phyloP scores from a whole-genome alignment of 2,329 filamentous ascomycete species.

The Teratosphaeria viscida region DNA sequence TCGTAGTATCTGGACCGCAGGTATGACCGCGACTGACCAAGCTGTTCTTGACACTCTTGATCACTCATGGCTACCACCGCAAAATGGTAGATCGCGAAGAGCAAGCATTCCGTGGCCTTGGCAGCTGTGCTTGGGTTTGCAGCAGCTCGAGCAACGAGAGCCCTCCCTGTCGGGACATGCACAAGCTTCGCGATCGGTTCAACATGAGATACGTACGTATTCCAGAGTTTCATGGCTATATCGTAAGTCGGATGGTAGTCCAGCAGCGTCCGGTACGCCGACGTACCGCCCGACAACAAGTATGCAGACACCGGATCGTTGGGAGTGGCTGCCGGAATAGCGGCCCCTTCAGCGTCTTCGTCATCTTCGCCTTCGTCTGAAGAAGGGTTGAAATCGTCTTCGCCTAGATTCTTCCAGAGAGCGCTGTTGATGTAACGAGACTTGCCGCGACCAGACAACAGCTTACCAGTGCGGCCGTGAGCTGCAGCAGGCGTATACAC shows the following conservation, averaged over 20 bases:
- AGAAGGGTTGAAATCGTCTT: conserved; percentile 19
- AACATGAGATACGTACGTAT: conserved; percentile 58
- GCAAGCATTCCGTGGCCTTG: conserved; percentile 46
- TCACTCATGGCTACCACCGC: conserved; percentile 41
- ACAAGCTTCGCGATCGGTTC: conserved; percentile 62
- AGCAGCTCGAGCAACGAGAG: conserved; percentile 41
- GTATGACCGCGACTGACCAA: conserved; percentile 46
- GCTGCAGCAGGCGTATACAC: not conserved
- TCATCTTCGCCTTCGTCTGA: conserved; percentile 16
- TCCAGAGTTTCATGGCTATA: conserved; percentile 42
- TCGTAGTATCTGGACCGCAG: conserved; percentile 23
- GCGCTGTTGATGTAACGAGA: conserved; percentile 34
- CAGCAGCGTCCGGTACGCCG: conserved; percentile 10
- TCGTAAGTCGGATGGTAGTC: conserved; percentile 45
- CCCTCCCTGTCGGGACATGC: conserved; percentile 47
- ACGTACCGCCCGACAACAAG: conserved; percentile 9
- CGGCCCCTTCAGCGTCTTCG: conserved; percentile 19
- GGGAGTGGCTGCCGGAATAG: not conserved
- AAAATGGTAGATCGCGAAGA: conserved; percentile 53
- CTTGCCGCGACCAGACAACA: conserved; percentile 24
- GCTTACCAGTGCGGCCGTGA: conserved; percentile 11
- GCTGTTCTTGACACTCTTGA: conserved; percentile 35
- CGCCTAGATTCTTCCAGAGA: conserved; percentile 21
- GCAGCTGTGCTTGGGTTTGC: conserved; percentile 43
- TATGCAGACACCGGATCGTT: conserved; percentile 20